phyloP scores from a whole-genome alignment of 768 basidiomycete genomes.

The Pisolithus microcarpus region DNA sequence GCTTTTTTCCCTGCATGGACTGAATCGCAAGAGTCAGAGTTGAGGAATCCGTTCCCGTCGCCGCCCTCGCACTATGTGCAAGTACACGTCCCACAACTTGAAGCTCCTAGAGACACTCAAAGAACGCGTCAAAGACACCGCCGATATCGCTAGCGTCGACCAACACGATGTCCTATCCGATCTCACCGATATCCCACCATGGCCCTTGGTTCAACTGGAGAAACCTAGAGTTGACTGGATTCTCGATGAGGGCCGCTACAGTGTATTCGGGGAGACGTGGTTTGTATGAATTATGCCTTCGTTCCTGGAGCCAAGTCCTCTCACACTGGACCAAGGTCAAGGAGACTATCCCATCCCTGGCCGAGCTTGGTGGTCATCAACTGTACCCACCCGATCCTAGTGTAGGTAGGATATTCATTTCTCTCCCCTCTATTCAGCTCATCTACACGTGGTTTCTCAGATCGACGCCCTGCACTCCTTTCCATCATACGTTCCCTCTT shows the following conservation, averaged over 20 bases:
- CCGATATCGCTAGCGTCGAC: constrained; percentile 33
- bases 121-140: constrained; percentile 39
- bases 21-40: constrained; percentile 63
- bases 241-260: constrained; percentile 74
- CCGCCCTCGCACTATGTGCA: constrained; percentile 79
- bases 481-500: constrained; percentile 71
- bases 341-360: constrained; percentile 75
- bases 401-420: constrained; percentile 40
- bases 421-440: background rate
- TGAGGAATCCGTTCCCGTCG: constrained; percentile 84
- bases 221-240: constrained; percentile 91
- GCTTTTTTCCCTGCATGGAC: background rate
- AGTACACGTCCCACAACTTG: constrained; percentile 71
- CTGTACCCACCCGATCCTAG: constrained; percentile 71
- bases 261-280: constrained; percentile 84
- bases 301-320: constrained; percentile 10
- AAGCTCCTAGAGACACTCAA: constrained; percentile 55
- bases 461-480: constrained; percentile 68
- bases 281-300: constrained; percentile 49
- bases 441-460: constrained; percentile 34
- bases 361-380: constrained; percentile 72
- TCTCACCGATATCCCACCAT: constrained; percentile 69
- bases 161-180: constrained; percentile 64
- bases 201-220: constrained; percentile 69
- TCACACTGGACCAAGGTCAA: constrained; percentile 50